Conservation (phyloP, 148 eudicot genomes). For the Nepenthes mirabilis region DNA sequence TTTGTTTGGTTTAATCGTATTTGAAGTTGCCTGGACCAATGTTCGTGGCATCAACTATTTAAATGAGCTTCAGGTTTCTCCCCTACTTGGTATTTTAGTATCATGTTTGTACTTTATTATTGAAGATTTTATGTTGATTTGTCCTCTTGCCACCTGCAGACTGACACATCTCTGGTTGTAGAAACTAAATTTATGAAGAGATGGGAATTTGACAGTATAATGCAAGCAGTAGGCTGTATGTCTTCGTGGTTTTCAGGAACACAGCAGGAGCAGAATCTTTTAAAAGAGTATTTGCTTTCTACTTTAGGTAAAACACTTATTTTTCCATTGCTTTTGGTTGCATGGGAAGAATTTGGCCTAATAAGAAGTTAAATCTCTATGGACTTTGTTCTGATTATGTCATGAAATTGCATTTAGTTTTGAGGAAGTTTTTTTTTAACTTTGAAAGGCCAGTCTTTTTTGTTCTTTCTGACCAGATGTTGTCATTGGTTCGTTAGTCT, state of each 20-base stretch:
- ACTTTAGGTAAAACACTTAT: constrained; percentile 18
- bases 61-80: constrained; percentile 87
- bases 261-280: constrained; percentile 26
- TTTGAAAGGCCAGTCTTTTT: too few species aligned
- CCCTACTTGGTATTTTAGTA: constrained; percentile 1
- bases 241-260: constrained; percentile 82
- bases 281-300: constrained; percentile 37
- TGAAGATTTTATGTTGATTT: not conserved
- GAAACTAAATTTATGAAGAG: constrained; percentile 76
- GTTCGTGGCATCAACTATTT: constrained; percentile 87
- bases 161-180: constrained; percentile 70
- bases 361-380: too few species aligned
- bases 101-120: not conserved
- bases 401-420: too few species aligned
- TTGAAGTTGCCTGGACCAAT: constrained; percentile 75
- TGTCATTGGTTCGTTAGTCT: too few species aligned
- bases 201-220: constrained; percentile 89
- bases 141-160: constrained; percentile 27
- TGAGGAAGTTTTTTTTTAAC: too few species aligned
- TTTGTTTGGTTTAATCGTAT: constrained; percentile 82
- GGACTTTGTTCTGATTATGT: too few species aligned
- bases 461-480: too few species aligned
- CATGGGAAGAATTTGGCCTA: too few species aligned
- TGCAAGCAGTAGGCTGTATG: constrained; percentile 52
- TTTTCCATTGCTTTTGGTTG: not conserved